Evolutionary conservation across 768 basidiomycete genomes (phyloP).

Genomic region (Mycena filopes): DNA sequence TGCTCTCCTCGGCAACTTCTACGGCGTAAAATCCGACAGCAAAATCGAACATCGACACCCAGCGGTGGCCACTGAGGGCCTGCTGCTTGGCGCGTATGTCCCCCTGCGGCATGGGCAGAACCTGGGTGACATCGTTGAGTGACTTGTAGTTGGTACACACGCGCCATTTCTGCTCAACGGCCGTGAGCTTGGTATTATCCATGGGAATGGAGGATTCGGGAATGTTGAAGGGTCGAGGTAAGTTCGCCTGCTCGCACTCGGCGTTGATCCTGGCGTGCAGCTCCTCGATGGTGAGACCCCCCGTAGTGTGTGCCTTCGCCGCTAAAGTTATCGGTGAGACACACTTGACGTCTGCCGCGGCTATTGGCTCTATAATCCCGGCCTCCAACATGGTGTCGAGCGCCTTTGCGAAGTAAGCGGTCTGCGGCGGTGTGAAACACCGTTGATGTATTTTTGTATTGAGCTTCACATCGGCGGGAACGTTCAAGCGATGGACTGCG

Average conservation of each 20-base stretch:
- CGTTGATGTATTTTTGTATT: conserved; percentile 44
- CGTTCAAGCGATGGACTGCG: conserved; percentile 45
- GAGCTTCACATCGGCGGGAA: conserved; percentile 43
- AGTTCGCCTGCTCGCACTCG: conserved; percentile 41
- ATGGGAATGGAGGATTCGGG: conserved; percentile 39
- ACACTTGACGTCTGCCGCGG: conserved; percentile 47
- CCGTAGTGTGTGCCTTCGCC: conserved; percentile 46
- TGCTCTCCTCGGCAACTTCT: conserved; percentile 27
- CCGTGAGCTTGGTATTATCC: background rate
- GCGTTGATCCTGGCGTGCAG: conserved; percentile 47
- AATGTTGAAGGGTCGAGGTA: conserved; percentile 33
- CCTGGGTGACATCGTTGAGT: conserved; percentile 45
- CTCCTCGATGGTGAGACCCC: conserved; percentile 45
- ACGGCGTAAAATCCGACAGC: conserved; percentile 49
- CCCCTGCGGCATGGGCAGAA: conserved; percentile 46
- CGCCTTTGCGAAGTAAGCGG: conserved; percentile 40
- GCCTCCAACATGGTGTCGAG: conserved; percentile 48
- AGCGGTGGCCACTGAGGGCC: conserved; percentile 47
- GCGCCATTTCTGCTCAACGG: conserved; percentile 43
- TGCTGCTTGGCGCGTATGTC: conserved; percentile 53
- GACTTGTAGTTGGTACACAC: conserved; percentile 50
- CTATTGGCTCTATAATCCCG: conserved; percentile 44
- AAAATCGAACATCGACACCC: conserved; percentile 49
- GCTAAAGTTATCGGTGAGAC: conserved; percentile 47
- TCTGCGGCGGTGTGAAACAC: conserved; percentile 44